These are phyloP conservation scores for Solanum hybrid DNA, from an alignment of 305 asterid genomes.

Conservation along the genomic window DNA sequence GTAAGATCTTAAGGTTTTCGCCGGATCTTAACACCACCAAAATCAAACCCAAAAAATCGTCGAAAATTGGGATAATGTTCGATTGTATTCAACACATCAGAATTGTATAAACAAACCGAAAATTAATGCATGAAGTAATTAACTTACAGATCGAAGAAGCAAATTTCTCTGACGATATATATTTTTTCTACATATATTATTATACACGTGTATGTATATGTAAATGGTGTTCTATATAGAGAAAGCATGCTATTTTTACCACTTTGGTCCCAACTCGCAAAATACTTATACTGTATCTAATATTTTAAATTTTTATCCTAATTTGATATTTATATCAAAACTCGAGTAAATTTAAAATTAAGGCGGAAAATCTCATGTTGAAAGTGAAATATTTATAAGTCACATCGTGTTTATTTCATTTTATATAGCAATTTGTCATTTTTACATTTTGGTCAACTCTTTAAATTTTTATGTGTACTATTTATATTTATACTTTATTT, in stretches of 20 bases:
- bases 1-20: background rate
- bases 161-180: background rate
- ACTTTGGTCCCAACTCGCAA: background rate
- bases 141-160: slow-evolving; percentile 3
- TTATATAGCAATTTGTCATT: background rate
- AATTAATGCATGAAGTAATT: background rate
- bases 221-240: background rate
- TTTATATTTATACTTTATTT: no score
- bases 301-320: no score
- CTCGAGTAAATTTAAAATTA: no score
- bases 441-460: background rate
- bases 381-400: no score
- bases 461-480: no score
- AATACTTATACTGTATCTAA: no score
- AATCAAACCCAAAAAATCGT: background rate
- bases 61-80: background rate
- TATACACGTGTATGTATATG: background rate
- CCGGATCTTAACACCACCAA: background rate
- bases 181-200: no score
- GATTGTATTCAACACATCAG: background rate
- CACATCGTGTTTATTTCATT: background rate
- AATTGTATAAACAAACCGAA: background rate
- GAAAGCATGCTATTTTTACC: background rate
- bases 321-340: no score
- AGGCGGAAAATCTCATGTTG: background rate